phyloP scores from a whole-genome alignment of 805 yeast genomes.

The Kodamaea kakaduensis region DNA sequence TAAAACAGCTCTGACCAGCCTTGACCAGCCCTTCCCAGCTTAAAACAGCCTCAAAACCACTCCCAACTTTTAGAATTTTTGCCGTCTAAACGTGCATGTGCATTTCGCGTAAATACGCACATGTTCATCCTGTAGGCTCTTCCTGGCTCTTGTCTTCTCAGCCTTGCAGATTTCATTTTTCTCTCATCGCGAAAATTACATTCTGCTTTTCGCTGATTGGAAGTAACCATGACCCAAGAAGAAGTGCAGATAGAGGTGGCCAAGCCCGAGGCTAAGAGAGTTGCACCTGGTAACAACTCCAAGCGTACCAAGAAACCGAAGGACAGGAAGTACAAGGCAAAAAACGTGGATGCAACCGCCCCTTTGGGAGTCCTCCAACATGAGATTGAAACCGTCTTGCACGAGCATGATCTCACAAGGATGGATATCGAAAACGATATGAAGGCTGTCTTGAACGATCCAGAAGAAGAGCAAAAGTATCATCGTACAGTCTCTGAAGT shows the following conservation, averaged over 20 bases:
- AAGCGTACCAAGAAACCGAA: slow-evolving; percentile 19
- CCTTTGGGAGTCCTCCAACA: slow-evolving; percentile 73
- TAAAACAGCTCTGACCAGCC: no score
- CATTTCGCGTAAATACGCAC: no score
- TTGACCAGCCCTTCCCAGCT: no score
- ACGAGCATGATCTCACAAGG: slow-evolving; percentile 36
- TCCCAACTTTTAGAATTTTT: no score
- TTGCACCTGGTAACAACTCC: no score
- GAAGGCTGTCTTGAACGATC: slow-evolving; percentile 58
- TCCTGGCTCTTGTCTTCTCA: no score
- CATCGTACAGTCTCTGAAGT: slow-evolving; percentile 61
- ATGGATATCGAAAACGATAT: slow-evolving; percentile 63
- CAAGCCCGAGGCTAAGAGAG: slow-evolving; percentile 5
- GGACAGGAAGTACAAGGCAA: slow-evolving; percentile 54
- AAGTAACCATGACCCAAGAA: neutral
- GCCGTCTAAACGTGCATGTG: no score
- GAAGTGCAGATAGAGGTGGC: no score
- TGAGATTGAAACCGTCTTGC: slow-evolving; percentile 63
- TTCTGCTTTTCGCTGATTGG: neutral
- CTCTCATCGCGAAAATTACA: slow-evolving; percentile 1
- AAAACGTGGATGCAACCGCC: slow-evolving; percentile 68
- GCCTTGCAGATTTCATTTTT: neutral
- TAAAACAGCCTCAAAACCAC: no score
- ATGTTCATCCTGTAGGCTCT: no score
- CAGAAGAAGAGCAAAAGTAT: slow-evolving; percentile 41